Evolutionary conservation across 805 yeast species (phyloP).

Genomic region (Wickerhamomyces pijperi): DNA sequence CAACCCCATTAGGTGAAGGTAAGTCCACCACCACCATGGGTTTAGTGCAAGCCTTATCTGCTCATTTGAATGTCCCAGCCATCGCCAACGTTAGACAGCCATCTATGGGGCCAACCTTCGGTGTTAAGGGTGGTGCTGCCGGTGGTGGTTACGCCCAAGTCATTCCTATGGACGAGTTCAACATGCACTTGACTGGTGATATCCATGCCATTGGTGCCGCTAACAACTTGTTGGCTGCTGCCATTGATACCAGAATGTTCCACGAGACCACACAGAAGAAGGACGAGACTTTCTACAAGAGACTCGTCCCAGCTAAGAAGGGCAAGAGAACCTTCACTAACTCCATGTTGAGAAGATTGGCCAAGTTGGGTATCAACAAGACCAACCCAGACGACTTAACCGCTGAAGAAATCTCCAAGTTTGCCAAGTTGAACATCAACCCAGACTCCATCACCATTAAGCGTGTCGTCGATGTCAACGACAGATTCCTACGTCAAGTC

Average conservation of each 20-base stretch:
- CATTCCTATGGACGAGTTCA: conserved; percentile 97
- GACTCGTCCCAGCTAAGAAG: conserved; percentile 79
- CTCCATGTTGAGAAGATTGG: conserved; percentile 66
- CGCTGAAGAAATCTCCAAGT: conserved; percentile 58
- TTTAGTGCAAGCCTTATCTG: conserved; percentile 92
- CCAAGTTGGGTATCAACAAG: conserved; percentile 71
- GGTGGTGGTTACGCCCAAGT: conserved; percentile 99
- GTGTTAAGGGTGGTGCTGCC: conserved; percentile 98
- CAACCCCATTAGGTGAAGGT: conserved; percentile 97
- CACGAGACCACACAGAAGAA: conserved; percentile 76
- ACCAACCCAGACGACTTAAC: conserved; percentile 75
- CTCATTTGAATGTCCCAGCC: conserved; percentile 71
- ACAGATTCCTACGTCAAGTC: conserved; percentile 79
- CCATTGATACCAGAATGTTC: conserved; percentile 93
- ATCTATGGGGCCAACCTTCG: conserved; percentile 97
- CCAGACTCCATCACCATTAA: conserved; percentile 85
- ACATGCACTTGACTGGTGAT: conserved; percentile 95
- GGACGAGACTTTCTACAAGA: conserved; percentile 67
- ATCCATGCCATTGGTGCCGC: conserved; percentile 95
- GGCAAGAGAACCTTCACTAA: conserved; percentile 71
- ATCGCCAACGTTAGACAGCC: conserved; percentile 97
- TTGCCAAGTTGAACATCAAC: conserved; percentile 80
- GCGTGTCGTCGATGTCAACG: conserved; percentile 92
- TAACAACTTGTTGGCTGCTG: conserved; percentile 88
- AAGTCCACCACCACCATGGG: conserved; percentile 95